These are phyloP conservation scores for Lactarius evosmus DNA, from an alignment of 768 basidiomycete species.

Conservation along the genomic window DNA sequence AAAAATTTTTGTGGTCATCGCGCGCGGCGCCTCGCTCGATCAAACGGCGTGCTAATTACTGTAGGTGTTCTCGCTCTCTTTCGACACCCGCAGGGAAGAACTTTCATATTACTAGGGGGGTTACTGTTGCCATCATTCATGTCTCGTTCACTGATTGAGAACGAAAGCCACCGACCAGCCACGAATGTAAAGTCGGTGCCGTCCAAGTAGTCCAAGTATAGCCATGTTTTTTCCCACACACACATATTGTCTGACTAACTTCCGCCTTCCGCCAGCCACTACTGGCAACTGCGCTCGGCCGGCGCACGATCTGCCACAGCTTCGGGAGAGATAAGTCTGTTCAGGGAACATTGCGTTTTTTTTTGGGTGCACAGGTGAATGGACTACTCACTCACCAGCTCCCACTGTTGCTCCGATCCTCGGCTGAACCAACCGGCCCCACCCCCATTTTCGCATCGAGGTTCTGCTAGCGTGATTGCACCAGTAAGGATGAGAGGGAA, in stretches of 20 bases:
- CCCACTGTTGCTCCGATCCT: constrained; percentile 10
- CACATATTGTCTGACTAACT: not conserved
- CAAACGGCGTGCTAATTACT: not conserved
- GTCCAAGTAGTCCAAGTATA: not conserved
- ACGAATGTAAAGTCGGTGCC: not conserved
- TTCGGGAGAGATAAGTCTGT: constrained; percentile 15
- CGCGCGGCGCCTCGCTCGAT: not conserved
- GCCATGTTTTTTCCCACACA: constrained; percentile 10
- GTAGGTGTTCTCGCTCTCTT: not conserved
- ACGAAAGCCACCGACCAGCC: not conserved
- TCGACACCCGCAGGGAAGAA: not conserved
- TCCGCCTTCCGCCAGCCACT: constrained; percentile 4
- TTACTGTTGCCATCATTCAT: not conserved
- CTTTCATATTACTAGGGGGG: not conserved
- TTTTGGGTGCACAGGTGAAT: not conserved
- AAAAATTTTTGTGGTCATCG: constrained; percentile 1
- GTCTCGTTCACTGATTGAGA: not conserved
- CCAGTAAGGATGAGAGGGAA: not conserved
- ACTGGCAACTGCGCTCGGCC: not conserved
- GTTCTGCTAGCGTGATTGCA: not conserved
- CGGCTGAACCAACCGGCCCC: not conserved
- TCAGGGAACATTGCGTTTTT: constrained; percentile 19
- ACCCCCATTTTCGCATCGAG: not conserved
- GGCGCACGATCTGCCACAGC: constrained; percentile 3
- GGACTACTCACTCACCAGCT: not conserved